Percentiles rank a stretch among this genome's conserved stretches.
These are phyloP conservation scores for Avena eriantha DNA, from an alignment of 176 grass and related monocot species.

Conservation along the genomic window DNA sequence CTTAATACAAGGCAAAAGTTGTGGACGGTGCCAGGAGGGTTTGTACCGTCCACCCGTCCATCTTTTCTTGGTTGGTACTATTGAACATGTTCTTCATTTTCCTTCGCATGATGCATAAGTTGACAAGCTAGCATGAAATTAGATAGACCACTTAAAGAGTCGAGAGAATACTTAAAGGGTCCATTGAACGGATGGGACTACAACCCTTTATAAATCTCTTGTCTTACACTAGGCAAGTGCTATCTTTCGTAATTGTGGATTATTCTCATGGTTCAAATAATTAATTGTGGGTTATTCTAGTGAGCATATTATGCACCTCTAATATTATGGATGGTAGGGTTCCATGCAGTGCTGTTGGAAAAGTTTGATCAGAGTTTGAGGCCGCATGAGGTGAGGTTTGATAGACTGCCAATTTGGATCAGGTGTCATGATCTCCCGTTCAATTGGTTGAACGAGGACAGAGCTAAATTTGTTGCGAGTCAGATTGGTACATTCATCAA, in stretches of 20 bases:
- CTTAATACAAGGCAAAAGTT: neutral
- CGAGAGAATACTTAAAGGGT: neutral
- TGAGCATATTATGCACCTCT: neutral
- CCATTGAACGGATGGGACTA: constrained; percentile 9
- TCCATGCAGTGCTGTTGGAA: too few species aligned
- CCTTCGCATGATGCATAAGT: neutral
- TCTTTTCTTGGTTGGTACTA: neutral
- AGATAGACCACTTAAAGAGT: neutral
- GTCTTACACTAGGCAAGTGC: neutral
- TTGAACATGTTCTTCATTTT: neutral
- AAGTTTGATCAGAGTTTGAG: too few species aligned
- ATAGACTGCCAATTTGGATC: too few species aligned
- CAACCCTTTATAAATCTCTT: neutral
- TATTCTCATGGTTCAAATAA: too few species aligned
- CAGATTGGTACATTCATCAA: too few species aligned
- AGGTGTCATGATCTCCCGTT: too few species aligned
- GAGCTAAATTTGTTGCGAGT: too few species aligned
- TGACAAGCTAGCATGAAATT: neutral
- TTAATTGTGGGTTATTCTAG: neutral
- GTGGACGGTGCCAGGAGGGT: neutral
- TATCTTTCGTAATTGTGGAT: too few species aligned
- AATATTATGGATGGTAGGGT: too few species aligned
- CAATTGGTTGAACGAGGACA: too few species aligned
- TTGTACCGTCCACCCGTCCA: neutral
- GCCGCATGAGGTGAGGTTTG: too few species aligned